Evolutionary conservation across 2,329 filamentous ascomycete genomes (phyloP).

Genomic region (Gremmenia infestans): DNA sequence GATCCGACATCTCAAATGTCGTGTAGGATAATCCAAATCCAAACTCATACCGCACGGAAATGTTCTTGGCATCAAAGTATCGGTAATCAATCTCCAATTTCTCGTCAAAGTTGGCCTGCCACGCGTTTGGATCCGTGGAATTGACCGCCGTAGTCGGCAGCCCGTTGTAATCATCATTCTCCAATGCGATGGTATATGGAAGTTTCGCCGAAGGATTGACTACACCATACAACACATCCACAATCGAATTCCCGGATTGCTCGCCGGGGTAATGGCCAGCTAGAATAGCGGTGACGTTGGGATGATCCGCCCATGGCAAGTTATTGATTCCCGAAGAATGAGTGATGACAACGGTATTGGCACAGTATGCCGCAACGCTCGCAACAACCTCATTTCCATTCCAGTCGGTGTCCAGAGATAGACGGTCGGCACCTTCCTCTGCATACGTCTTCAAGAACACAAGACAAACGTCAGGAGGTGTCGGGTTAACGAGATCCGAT

Average conservation of each 20-base stretch:
- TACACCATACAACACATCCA: constrained; percentile 72
- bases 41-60: constrained; percentile 35
- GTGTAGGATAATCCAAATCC: constrained; percentile 65
- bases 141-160: constrained; percentile 62
- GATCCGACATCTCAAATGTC: constrained; percentile 64
- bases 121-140: constrained; percentile 70
- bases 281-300: constrained; percentile 71
- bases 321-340: constrained; percentile 62
- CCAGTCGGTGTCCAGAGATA: constrained; percentile 30
- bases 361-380: constrained; percentile 45
- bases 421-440: constrained; percentile 63
- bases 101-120: constrained; percentile 43
- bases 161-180: constrained; percentile 47
- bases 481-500: constrained; percentile 34
- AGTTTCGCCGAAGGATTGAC: constrained; percentile 72
- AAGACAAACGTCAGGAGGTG: constrained; percentile 56
- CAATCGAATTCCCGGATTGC: constrained; percentile 75
- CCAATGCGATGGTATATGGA: constrained; percentile 58
- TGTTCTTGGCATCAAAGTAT: constrained; percentile 40
- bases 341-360: constrained; percentile 56
- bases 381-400: constrained; percentile 22
- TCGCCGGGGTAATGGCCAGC: constrained; percentile 78
- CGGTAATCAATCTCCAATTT: constrained; percentile 48
- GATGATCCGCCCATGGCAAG: constrained; percentile 68
- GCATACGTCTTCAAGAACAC: constrained; percentile 63